Base-by-base conservation (phyloP, 2,329 filamentous ascomycete species). In the Aureobasidium sp. region DNA sequence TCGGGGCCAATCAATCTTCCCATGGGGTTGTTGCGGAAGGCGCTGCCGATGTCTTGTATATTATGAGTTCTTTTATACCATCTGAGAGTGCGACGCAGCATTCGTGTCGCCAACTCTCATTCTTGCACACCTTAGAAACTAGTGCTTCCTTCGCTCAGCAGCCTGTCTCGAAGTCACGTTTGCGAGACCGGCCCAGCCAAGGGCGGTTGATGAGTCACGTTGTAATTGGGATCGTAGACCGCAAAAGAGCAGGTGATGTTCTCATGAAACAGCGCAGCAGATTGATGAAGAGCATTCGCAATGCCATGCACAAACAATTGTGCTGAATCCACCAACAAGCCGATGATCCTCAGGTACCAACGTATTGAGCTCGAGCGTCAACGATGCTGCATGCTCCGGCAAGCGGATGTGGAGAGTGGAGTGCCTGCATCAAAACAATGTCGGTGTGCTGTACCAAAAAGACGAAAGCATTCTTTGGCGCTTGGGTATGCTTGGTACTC, bases 321-420 rank as follows among this genome's bases (percentile, higher is more conserved):
- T 57, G 53, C 53, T 45, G n/a, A 44, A 35, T 22, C 22, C 12
- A 45, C 31, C 42, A 59, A 48, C 40, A 37, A 17, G 19, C 42
- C 35, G 42, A 48, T 39, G 44, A 59, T 59, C 44, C 45, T 60
- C 57, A 60, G 57, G 57, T 60, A 60, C 50, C 35, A 60, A 49
- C 44, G 57, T 60, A 60, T 50, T 35, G n/a, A 47, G 57, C 57
- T 60, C 57, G 57, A 60, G 45, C 54, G 40, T 39, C 57, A 60
- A 60, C 57, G 57, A 60, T 22, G 57, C 57, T 60, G 57, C 57
- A 60, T 44, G 35, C 31, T 45, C 33, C 45, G 35, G 31, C 33
- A 40, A 24, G 40, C 45, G 57, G 45, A 50, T 27, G 56, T 49
- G 57, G 57, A 27, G 33, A 50, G 33, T 3, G 33, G 54, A 59